Conservation (phyloP, 768 basidiomycete genomes). For the Hebeloma cylindrosporum region DNA sequence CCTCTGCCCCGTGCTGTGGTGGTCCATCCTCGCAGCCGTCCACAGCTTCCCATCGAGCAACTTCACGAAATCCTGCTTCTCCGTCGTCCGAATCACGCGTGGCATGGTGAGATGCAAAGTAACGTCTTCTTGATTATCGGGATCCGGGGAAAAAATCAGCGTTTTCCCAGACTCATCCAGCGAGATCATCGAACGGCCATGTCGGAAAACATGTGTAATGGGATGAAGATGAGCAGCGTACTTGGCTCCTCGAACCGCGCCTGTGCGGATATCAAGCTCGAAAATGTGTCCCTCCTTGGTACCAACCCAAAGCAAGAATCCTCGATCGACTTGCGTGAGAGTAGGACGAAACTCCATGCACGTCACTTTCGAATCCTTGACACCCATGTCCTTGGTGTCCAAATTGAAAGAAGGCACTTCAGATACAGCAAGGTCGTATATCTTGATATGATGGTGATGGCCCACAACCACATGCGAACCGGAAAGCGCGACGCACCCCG, state of each 20-base stretch:
- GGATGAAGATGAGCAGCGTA: constrained; percentile 62
- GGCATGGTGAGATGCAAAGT: constrained; percentile 49
- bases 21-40: constrained; percentile 67
- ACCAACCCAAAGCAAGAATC: constrained; percentile 78
- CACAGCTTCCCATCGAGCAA: constrained; percentile 78
- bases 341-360: constrained; percentile 76
- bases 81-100: constrained; percentile 66
- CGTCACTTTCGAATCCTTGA: constrained; percentile 71
- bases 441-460: constrained; percentile 55
- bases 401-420: constrained; percentile 48
- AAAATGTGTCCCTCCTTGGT: constrained; percentile 88
- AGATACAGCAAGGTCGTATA: constrained; percentile 56
- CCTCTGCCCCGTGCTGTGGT: constrained; percentile 44
- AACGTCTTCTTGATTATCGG: constrained; percentile 40
- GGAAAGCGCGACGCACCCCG: constrained; percentile 53
- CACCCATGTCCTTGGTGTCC: constrained; percentile 60
- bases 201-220: constrained; percentile 73
- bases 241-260: constrained; percentile 55
- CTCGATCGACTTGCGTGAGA: constrained; percentile 44
- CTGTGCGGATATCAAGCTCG: constrained; percentile 75
- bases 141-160: constrained; percentile 63
- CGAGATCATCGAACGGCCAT: constrained; percentile 69
- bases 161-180: constrained; percentile 86
- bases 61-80: constrained; percentile 80
- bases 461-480: constrained; percentile 62